Percentiles rank a stretch among this genome's conserved stretches.
phyloP scores from a whole-genome alignment of 768 basidiomycete species.

The Calocybe gangraenosa region DNA sequence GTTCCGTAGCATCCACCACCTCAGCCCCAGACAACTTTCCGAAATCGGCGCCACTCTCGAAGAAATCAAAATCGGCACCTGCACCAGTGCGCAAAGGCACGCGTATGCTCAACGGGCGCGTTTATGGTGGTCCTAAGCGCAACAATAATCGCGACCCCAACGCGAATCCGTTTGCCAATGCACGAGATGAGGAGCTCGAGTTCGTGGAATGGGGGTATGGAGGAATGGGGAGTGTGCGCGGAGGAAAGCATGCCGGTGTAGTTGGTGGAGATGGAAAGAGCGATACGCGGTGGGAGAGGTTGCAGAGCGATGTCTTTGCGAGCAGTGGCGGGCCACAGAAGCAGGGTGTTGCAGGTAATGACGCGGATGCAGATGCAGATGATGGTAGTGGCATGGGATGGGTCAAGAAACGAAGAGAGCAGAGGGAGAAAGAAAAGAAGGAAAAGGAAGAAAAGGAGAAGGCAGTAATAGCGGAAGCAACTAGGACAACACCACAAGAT shows the following conservation, averaged over 20 bases:
- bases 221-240: conserved; percentile 67
- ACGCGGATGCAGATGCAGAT: conserved; percentile 50
- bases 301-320: conserved; percentile 25
- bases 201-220: conserved; percentile 95
- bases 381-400: conserved; percentile 88
- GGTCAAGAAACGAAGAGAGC: conserved; percentile 63
- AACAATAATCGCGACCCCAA: conserved; percentile 20
- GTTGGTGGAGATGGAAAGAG: conserved; percentile 25
- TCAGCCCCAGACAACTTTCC: not conserved
- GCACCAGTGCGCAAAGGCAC: conserved; percentile 33
- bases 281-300: conserved; percentile 28
- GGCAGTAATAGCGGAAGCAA: conserved; percentile 14
- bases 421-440: conserved; percentile 42
- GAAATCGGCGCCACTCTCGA: conserved; percentile 1
- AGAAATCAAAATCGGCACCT: not conserved
- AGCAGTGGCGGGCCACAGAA: conserved; percentile 21
- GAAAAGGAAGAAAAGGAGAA: conserved; percentile 30
- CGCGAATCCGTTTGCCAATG: conserved; percentile 61
- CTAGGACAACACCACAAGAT: too few relatives aligned
- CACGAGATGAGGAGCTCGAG: conserved; percentile 66
- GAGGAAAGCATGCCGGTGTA: conserved; percentile 22
- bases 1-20: not conserved
- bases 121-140: conserved; percentile 55
- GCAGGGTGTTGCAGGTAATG: conserved; percentile 23
- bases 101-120: conserved; percentile 80